A percentile compares a stretch with the other conserved stretches of the same genome.
phyloP scores from a whole-genome alignment of 768 basidiomycete genomes.

The Pleurotus cornucopiae region DNA sequence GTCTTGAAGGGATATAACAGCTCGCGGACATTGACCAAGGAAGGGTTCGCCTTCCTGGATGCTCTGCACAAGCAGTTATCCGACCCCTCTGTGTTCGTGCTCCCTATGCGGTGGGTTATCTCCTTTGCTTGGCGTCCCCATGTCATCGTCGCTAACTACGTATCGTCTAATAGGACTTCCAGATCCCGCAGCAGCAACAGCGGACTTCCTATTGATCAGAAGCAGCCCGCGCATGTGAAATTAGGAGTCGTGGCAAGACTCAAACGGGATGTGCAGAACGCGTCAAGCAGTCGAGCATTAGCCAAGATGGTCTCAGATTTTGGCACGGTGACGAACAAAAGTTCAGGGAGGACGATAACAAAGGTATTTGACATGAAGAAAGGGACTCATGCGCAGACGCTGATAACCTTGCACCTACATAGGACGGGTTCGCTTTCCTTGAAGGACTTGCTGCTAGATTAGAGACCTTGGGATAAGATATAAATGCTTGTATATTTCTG shows the following conservation, averaged over 20 bases:
- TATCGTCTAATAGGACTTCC: constrained; percentile 23
- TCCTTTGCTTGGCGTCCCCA: background rate
- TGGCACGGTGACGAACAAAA: constrained; percentile 62
- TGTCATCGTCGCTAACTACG: constrained; percentile 2
- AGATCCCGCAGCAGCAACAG: constrained; percentile 33
- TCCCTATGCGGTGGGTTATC: constrained; percentile 47
- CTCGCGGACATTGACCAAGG: constrained; percentile 63
- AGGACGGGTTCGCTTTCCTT: constrained; percentile 69
- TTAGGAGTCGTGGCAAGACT: constrained; percentile 57
- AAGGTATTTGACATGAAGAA: constrained; percentile 34
- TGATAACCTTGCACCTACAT: constrained; percentile 5
- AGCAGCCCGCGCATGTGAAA: constrained; percentile 44
- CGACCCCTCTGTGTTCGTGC: constrained; percentile 57
- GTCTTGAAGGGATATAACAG: constrained; percentile 56
- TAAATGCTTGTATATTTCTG: background rate
- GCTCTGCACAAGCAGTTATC: constrained; percentile 66
- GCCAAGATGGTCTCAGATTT: constrained; percentile 69
- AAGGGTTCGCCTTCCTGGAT: constrained; percentile 69
- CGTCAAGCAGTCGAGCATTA: constrained; percentile 50
- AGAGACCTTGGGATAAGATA: constrained; percentile 30
- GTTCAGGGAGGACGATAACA: constrained; percentile 66
- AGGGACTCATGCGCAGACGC: background rate
- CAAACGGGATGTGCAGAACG: constrained; percentile 46
- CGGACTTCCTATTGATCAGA: constrained; percentile 29
- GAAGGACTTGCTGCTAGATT: constrained; percentile 56